Percentiles rank a stretch among this genome's conserved stretches.
phyloP scores from a whole-genome alignment of 2,329 filamentous ascomycete genomes.

The Epichloe brachyelytri region DNA sequence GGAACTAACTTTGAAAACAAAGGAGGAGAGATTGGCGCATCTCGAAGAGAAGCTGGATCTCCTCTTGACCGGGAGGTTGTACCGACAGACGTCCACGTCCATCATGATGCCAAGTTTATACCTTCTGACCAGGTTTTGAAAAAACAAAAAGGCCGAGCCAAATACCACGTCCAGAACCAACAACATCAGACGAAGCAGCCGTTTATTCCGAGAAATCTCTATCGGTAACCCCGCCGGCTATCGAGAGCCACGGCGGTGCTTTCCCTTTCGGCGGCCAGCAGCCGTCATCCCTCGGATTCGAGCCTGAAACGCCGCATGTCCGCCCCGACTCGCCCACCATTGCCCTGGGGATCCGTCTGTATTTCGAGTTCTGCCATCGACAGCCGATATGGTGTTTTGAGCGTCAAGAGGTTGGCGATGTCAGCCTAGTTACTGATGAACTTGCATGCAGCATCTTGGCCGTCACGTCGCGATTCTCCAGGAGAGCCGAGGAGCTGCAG shows the following conservation, averaged over 20 bases:
- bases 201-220: slow-evolving; percentile 22
- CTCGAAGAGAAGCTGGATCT: slow-evolving; percentile 39
- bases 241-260: slow-evolving; percentile 11
- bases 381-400: slow-evolving; percentile 34
- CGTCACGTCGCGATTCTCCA: slow-evolving; percentile 25
- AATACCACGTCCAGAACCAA: slow-evolving; percentile 14
- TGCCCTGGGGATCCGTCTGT: slow-evolving; percentile 22
- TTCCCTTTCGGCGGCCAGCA: slow-evolving; percentile 10
- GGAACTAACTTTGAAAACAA: background rate
- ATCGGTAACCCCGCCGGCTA: slow-evolving; percentile 17
- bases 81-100: slow-evolving; percentile 6
- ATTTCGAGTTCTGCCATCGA: slow-evolving; percentile 30
- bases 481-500: slow-evolving; percentile 20
- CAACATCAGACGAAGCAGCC: slow-evolving; percentile 16
- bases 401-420: slow-evolving; percentile 25
- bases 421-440: slow-evolving; percentile 23
- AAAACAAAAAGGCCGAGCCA: slow-evolving; percentile 14
- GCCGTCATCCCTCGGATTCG: slow-evolving; percentile 14
- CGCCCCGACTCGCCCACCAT: slow-evolving; percentile 21
- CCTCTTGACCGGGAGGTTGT: slow-evolving; percentile 30
- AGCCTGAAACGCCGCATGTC: slow-evolving; percentile 14
- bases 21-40: slow-evolving; percentile 38
- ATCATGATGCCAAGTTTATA: slow-evolving; percentile 5
- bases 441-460: slow-evolving; percentile 28
- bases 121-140: slow-evolving; percentile 16